Base-by-base conservation (phyloP, 2,329 filamentous ascomycete genomes). In the Fusarium miscanthi region DNA sequence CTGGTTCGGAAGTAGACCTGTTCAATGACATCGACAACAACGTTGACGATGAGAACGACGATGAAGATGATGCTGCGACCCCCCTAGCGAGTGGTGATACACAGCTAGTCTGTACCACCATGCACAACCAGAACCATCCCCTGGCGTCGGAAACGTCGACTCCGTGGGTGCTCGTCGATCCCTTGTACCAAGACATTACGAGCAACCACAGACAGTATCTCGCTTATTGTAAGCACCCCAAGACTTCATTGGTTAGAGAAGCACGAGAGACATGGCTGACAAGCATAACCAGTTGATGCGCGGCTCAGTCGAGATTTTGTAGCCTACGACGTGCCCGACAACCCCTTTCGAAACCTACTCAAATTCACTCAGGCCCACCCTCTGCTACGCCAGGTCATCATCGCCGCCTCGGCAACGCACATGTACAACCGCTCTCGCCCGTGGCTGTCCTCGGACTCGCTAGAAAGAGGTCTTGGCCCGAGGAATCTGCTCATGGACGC, bases 251-350 rank as follows among this genome's bases (percentile, higher is more conserved):
- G 53, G 52, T 27, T 59, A 48, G 49, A 41, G 19, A 25, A 40
- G 41, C 11, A 52, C 23, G 41, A 70, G 53, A 73, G 70, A 76
- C 70, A 74, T 74, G 68, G 53, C 70, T 73, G 59, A 70, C 63
- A 46, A 42, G 30, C 38, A 63, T 43, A 53, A 58, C 51, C 45
- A 88, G 84, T 87, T 79, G 78, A 85, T 59, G 80, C 77, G n/a
- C 78, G 85, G 42, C 80, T 90, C 53, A 89, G 87, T 79, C 84
- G 81, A 75, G 87, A 89, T 73, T 81, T 90, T 45, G 85, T 87
- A 59, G 83, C 84, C 31, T 80, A 82, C 58, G 85, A 87, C 76
- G 73, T 83, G 52, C 80, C 81, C 19, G 80, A 83, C 58, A 87
- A 87, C 74, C 85, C 85, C 11, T 87, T 86, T 73, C 84, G 84